Evolutionary conservation across 495 filamentous ascomycete genomes (phyloP), one percentile per base, ranked within the genome.

Genomic region (Friedmanniomyces endolithicus): DNA sequence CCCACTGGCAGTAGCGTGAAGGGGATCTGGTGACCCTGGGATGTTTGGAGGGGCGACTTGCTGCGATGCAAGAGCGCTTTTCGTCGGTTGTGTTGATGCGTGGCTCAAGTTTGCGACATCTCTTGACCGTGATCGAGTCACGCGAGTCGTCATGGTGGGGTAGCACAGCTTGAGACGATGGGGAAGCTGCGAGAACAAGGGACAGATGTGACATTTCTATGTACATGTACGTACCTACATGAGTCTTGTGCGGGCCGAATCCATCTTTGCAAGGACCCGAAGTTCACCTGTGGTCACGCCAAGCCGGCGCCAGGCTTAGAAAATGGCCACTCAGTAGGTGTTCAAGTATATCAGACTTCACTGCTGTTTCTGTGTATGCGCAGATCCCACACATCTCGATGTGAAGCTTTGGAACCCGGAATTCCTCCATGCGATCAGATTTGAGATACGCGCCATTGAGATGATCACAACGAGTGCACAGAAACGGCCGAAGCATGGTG

Each of bases 391-490:
- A n/a, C n/a, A n/a, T n/a, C n/a, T n/a, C 1, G 29, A 44, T 23
- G 53, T 56, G 45, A 48, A 37, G 22, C 53, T 20, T 19, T 56
- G 55, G 24, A 46, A 52, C 2, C 49, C 56, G 44, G 50, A 59
- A 33, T 59, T 48, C 23, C 6, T 29, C n/a, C 7, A 44, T 8
- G 33, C 45, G 20, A 22, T 35, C 23, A 12, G 27, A 48, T 14
- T 35, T 43, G 9, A 59, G 39, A 11, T 43, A 17, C 11, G 44
- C 45, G 19, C 51, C 56, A 3, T 3, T 16, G 16, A 19, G 47
- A 20, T 54, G 44, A 25, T 41, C 41, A 20, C 20, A 25, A 4
- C 56, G 34, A 11, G 29, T 54, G 34, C 56, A 59, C 19, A 59
- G 29, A 27, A 48, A 59, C 11, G 56, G 56, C 35, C 54, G 56